Conservation (phyloP, 495 filamentous ascomycete genomes). For the Penicillium dipodomyicola region DNA sequence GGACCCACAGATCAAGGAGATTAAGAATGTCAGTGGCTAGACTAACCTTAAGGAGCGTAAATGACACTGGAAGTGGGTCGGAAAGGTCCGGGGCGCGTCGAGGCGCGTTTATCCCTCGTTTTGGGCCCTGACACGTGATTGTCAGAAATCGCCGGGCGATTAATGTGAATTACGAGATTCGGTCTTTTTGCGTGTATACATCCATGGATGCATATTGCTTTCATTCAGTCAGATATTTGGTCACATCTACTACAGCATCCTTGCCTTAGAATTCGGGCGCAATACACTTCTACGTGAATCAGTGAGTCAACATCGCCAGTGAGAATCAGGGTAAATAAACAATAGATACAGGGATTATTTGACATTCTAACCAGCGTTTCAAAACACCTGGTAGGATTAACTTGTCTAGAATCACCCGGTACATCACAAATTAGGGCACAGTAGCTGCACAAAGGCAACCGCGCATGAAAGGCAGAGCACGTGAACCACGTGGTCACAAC, state of each 20-base stretch:
- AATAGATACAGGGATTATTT: not conserved
- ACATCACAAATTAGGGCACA: not conserved
- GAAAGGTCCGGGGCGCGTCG: not conserved
- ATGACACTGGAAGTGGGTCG: not conserved
- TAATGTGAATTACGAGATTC: not conserved
- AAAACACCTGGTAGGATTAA: not conserved
- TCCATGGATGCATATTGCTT: not conserved
- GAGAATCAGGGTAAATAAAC: not conserved
- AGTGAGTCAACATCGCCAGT: not conserved
- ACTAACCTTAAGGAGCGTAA: not conserved
- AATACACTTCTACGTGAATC: not conserved
- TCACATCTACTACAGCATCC: not conserved
- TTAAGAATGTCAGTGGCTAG: not conserved
- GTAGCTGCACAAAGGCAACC: not conserved
- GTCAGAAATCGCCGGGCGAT: not conserved
- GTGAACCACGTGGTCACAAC: not conserved
- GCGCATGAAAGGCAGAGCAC: not conserved
- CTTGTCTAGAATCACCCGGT: not conserved
- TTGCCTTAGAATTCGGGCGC: not conserved
- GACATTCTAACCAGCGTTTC: not conserved
- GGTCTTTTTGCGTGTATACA: not conserved
- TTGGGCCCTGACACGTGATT: not conserved
- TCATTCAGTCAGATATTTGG: not conserved
- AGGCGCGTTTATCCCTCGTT: slow-evolving; percentile 1
- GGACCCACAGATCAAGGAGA: not conserved